Percentiles rank a stretch among this genome's conserved stretches.
Evolutionary conservation across 2,329 filamentous ascomycete species (phyloP).

Genomic region (Ambrosiella xylebori): DNA sequence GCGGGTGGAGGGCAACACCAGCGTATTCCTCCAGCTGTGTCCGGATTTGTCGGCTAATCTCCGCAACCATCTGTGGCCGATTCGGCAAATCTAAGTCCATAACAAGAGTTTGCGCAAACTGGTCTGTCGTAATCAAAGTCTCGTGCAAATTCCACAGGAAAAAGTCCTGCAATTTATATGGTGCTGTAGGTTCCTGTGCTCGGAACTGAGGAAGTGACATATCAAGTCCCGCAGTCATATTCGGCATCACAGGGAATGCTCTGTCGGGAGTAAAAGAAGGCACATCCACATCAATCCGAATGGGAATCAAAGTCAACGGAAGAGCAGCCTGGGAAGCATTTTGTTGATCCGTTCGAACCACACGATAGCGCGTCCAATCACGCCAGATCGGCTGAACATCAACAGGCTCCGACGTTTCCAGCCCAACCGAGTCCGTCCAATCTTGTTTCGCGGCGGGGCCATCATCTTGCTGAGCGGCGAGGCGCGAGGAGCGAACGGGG

Average conservation of each 20-base stretch:
- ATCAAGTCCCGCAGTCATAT: constrained; percentile 35
- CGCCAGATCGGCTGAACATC: constrained; percentile 81
- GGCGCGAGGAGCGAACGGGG: constrained; percentile 61
- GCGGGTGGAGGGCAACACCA: constrained; percentile 77
- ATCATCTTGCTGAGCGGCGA: constrained; percentile 41
- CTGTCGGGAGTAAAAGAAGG: constrained; percentile 54
- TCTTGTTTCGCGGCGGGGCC: constrained; percentile 39
- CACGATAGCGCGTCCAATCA: constrained; percentile 74
- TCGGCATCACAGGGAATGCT: constrained; percentile 44
- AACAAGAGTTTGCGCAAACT: constrained; percentile 80
- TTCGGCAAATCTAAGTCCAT: constrained; percentile 86
- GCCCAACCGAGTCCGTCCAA: constrained; percentile 59
- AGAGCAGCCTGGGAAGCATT: constrained; percentile 52
- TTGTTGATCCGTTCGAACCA: constrained; percentile 39
- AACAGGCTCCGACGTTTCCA: constrained; percentile 63
- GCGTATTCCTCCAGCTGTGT: constrained; percentile 94
- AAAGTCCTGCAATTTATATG: constrained; percentile 81
- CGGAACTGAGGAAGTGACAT: constrained; percentile 63
- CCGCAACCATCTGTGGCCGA: constrained; percentile 47
- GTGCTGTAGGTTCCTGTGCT: constrained; percentile 59
- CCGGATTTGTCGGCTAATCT: constrained; percentile 86
- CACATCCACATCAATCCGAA: constrained; percentile 89
- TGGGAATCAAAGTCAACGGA: constrained; percentile 81
- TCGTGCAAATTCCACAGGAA: constrained; percentile 98
- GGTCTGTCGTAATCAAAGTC: constrained; percentile 80